Conservation (phyloP, 2,329 filamentous ascomycete species). For the Cladosporium cucumerinum region DNA sequence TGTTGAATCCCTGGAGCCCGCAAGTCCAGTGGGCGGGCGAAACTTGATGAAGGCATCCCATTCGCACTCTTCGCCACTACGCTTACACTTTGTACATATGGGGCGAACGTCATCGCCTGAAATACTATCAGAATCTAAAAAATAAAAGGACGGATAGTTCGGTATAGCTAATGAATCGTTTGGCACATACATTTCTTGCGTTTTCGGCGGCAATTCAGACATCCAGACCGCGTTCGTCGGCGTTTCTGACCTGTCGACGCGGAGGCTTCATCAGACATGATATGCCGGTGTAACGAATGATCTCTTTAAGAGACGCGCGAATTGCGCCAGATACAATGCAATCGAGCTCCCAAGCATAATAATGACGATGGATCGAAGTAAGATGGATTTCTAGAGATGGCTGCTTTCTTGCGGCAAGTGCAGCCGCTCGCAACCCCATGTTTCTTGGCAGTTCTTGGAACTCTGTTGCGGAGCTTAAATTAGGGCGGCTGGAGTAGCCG, state of each 20-base stretch:
- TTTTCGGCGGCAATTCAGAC: constrained; percentile 14
- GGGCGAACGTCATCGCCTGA: constrained; percentile 6
- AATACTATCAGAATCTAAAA: not conserved
- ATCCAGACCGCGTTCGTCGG: constrained; percentile 8
- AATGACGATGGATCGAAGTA: not conserved
- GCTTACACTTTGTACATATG: constrained; percentile 2
- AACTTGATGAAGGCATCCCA: constrained; percentile 13
- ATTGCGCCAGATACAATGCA: not conserved
- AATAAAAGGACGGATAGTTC: not conserved
- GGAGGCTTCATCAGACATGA: constrained; percentile 6
- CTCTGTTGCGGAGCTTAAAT: not conserved
- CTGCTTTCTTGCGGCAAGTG: not conserved
- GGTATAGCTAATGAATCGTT: not conserved
- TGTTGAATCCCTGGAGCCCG: not conserved
- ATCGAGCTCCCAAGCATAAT: not conserved
- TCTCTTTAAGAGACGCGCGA: not conserved
- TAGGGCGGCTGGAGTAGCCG: not conserved
- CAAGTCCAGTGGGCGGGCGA: constrained; percentile 2
- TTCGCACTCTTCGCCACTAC: not conserved
- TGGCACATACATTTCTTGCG: constrained; percentile 15
- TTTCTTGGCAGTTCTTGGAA: not conserved
- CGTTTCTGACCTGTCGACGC: constrained; percentile 9
- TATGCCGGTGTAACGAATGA: not conserved
- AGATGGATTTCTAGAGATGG: not conserved
- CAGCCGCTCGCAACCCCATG: not conserved